These are phyloP conservation scores for Amoeboradix gromovi DNA, from an alignment of 371 early-diverging fungal genomes.

Conservation along the genomic window DNA sequence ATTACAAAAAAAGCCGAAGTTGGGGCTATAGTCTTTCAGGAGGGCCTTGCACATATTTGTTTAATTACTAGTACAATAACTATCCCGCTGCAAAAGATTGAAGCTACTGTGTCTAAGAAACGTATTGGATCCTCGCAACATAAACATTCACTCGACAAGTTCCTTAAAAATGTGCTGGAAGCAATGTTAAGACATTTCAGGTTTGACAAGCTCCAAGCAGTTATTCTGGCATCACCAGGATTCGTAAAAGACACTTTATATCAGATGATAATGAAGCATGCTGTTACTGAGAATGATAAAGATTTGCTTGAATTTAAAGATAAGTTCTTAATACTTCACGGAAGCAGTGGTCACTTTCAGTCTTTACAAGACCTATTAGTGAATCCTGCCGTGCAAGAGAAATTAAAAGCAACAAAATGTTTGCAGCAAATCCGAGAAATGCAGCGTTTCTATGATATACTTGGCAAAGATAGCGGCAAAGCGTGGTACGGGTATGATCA, in stretches of 20 bases:
- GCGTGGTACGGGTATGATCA: slow-evolving; percentile 70
- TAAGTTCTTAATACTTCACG: slow-evolving; percentile 62
- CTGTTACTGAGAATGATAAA: slow-evolving; percentile 52
- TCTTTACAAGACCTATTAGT: slow-evolving; percentile 67
- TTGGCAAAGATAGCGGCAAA: slow-evolving; percentile 53
- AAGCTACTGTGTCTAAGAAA: slow-evolving; percentile 62
- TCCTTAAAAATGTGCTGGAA: slow-evolving; percentile 65
- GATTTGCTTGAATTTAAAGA: slow-evolving; percentile 39
- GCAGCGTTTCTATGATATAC: slow-evolving; percentile 54
- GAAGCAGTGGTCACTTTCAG: slow-evolving; percentile 79
- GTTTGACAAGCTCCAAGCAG: slow-evolving; percentile 59
- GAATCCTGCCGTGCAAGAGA: slow-evolving; percentile 43
- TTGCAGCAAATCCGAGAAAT: slow-evolving; percentile 49
- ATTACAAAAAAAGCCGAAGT: slow-evolving; percentile 66
- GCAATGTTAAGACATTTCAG: slow-evolving; percentile 52
- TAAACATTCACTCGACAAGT: slow-evolving; percentile 54
- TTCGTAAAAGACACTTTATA: slow-evolving; percentile 36
- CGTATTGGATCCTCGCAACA: slow-evolving; percentile 56
- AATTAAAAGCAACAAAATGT: slow-evolving; percentile 68
- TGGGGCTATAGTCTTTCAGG: slow-evolving; percentile 74
- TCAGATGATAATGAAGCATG: slow-evolving; percentile 25
- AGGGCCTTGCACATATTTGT: slow-evolving; percentile 78
- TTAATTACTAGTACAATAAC: slow-evolving; percentile 78
- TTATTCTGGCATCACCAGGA: slow-evolving; percentile 78
- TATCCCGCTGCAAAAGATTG: slow-evolving; percentile 65